These are phyloP conservation scores for Symbiodinium pilosum DNA, from an alignment of 73 alveolate species.

Conservation along the genomic window DNA sequence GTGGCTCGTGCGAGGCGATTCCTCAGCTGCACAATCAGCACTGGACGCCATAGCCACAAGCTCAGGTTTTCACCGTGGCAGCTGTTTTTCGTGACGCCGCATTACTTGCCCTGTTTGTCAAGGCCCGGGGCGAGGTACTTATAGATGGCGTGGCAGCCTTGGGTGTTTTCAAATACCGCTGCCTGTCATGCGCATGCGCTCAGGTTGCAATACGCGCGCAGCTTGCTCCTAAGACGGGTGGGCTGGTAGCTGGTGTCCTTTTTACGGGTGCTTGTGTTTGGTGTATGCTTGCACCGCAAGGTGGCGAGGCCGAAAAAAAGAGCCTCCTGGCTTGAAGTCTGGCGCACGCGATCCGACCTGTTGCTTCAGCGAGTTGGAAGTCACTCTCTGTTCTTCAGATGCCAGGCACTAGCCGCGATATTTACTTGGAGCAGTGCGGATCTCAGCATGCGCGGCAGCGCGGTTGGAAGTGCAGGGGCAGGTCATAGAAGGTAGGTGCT, in stretches of 20 bases:
- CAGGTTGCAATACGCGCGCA: conserved; percentile 21
- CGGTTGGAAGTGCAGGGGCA: background rate
- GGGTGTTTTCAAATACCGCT: background rate
- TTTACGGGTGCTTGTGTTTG: background rate
- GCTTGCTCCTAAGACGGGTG: background rate
- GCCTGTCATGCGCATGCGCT: background rate
- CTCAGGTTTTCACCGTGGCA: background rate
- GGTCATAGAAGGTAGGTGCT: too few species aligned
- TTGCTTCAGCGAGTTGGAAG: too few species aligned
- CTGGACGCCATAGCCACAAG: conserved; percentile 37
- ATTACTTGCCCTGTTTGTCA: background rate
- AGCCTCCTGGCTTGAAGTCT: conserved; percentile 76
- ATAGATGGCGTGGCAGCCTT: conserved; percentile 21
- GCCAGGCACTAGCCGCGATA: conserved; percentile 89
- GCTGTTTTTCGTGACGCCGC: background rate
- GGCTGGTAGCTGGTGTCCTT: background rate
- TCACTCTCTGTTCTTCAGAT: too few species aligned
- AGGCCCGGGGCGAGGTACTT: conserved; percentile 55
- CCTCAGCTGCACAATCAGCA: conserved; percentile 48
- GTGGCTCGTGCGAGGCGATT: conserved; percentile 14
- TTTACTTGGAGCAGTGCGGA: conserved; percentile 36
- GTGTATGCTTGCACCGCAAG: background rate
- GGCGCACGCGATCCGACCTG: conserved; percentile 36
- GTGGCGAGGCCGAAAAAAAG: conserved; percentile 83
- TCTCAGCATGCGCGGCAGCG: background rate